Base-by-base conservation (phyloP, 495 filamentous ascomycete species). In the Penicillium alfredii region DNA sequence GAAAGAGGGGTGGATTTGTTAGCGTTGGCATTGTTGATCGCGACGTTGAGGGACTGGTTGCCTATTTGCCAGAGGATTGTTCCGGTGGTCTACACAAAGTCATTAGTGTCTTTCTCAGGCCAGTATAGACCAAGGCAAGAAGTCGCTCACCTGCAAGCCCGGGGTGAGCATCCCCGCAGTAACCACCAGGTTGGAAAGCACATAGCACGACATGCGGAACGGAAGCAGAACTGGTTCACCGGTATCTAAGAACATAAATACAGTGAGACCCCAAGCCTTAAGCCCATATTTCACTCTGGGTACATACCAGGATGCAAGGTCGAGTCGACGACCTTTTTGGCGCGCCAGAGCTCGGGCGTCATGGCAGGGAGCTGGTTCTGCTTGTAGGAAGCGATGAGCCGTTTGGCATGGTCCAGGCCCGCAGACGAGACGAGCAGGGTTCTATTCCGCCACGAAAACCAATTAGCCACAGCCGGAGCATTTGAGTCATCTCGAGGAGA, bases 81-180 rank as follows among this genome's bases (percentile, higher is more conserved):
- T 18, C 90, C 92, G 14, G 79, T 76, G 25, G 86, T 96, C 78
- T 88, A 40, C n/a, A n/a, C n/a, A n/a, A n/a, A n/a, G n/a, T n/a
- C n/a, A n/a, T n/a, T 25, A 26, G 6, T 15, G 30, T 18, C 8
- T 9, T 8, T 19, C 27, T 40, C 13, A 41, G 16, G 20, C 29
- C 26, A 30, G 4, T 21, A 8, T 25, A 8, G n/a, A n/a, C n/a
- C n/a, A n/a, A n/a, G n/a, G n/a, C n/a, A n/a, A n/a, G n/a, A n/a
- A 9, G 28, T n/a, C n/a, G 18, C 52, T 43, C 44, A 61, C 61
- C 36, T 38, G 33, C 3, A 53, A 49, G 37, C 84, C 82, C 0
- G 92, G 92, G 14, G 88, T 92, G 34, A 98, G 79, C 93, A 97
- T 98, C 52, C 93, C 92, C 3, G 81, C 93, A n/a, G 92, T 98